phyloP scores from a whole-genome alignment of 2,329 filamentous ascomycete species.

The Clonostachys sp. region DNA sequence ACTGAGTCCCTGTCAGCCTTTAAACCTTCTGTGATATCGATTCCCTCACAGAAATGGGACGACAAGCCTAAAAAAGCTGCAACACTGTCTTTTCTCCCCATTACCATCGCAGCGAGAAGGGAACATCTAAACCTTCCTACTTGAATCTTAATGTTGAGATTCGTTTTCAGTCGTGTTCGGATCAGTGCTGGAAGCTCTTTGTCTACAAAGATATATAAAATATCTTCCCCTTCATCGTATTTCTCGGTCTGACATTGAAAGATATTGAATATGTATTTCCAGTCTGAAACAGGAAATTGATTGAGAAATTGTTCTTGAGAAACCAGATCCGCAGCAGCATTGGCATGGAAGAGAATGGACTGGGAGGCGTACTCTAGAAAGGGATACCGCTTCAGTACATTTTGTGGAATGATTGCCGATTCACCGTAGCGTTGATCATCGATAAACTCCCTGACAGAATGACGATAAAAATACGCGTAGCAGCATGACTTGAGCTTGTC shows the following conservation, averaged over 20 bases:
- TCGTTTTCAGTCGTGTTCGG: neutral
- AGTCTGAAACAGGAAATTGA: constrained; percentile 16
- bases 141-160: neutral
- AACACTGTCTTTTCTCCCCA: too few species aligned
- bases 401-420: too few species aligned
- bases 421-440: too few species aligned
- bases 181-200: neutral
- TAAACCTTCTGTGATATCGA: too few species aligned
- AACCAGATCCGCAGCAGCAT: constrained; percentile 8
- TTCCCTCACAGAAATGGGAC: too few species aligned
- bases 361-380: constrained; percentile 34
- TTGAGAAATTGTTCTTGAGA: constrained; percentile 22
- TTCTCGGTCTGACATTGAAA: neutral
- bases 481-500: constrained; percentile 39
- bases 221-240: neutral
- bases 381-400: constrained; percentile 18
- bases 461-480: constrained; percentile 25
- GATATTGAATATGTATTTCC: constrained; percentile 20
- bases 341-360: constrained; percentile 1
- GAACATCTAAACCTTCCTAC: neutral
- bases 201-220: neutral
- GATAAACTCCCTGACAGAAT: too few species aligned
- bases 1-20: too few species aligned
- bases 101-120: too few species aligned
- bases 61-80: too few species aligned